Base-by-base conservation (phyloP, 2,329 filamentous ascomycete genomes). In the Aspergillus fumigatiaffinis region DNA sequence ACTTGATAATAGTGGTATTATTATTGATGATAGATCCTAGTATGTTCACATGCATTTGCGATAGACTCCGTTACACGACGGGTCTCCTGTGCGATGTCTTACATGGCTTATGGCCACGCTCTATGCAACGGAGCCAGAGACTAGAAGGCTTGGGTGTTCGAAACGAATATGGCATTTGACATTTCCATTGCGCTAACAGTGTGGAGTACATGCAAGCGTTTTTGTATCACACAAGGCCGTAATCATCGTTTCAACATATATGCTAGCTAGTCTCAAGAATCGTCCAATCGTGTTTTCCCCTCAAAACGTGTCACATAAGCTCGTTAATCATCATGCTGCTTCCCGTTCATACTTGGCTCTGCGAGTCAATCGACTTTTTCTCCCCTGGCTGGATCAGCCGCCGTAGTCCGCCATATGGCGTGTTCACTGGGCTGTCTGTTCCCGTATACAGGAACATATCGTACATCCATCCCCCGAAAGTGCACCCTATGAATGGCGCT, bases 361-460 rank as follows among this genome's bases (percentile, higher is more conserved):
- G 42, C 9, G 29, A 35, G 21, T 12, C n/a, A 3, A 35, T n/a
- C 5, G 50, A 46, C 82, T 77, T 96, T 92, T 84, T 90, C 89
- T 20, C 10, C 4, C 53, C 28, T 10, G 71, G 71, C 21, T 63
- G 61, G n/a, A 75, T 32, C 17, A 87, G 65, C 26, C 82, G 76
- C 63, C 80, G 80, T n/a, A 90, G 66, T 0, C 87, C 87, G 66
- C 89, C 70, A 73, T 79, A 86, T 0, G 86, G 86, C 0, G 80
- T 85, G 72, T 91, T 91, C 63, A 91, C 79, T 1, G 87, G 87
- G 62, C 82, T 88, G n/a, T 87, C 67, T 7, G 65, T 72, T 3
- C 88, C 88, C 0, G 85, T 88, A 68, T 86, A 91, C 42, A 91
- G 76, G 68, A 89, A 84, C 1, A 83, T 68, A 68, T 90, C 87